Evolutionary conservation across 1,284 basidiomycete genomes (phyloP), one percentile per base, ranked within the genome.

Genomic region (Trichosporon inkin): DNA sequence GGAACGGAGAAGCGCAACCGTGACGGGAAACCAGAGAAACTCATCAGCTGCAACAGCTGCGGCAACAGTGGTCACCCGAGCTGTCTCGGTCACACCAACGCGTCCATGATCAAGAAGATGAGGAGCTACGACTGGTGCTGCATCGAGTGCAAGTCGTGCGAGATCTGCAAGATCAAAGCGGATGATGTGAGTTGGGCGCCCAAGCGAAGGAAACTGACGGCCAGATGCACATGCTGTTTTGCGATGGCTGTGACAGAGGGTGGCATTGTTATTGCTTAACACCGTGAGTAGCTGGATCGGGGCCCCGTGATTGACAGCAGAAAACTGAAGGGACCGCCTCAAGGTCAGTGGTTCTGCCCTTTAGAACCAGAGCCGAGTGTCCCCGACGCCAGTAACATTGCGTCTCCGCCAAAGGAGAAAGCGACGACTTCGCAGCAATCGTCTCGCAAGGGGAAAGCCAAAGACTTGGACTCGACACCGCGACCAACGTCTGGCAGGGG

Each of bases 201-300:
- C 13, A 6, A 17, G n/a, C n/a, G 44, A n/a, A 4, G 2, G 3
- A 2, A 10, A 34, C 40, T 62, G 56, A 61, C 53, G 5, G 41
- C 75, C 4, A 95, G 91, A 86, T 83, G 58, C 83, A 85, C 60
- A 87, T 98, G 69, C 79, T 98, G 64, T 90, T 98, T 69, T 99
- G 95, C 77, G 95, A 98, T 80, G 84, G 82, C 55, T 99, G 95
- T 75, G 95, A 99, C 81, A 83, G 92, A 81, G 92, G 91, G 37
- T 97, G 90, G 90, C 95, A 99, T 76, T 86, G 88, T 80, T 85
- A 89, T 69, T 97, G 94, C 77, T 82, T 97, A 53, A 73, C 82
- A 17, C 92, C 92, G 68, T 80, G 75, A 37, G 77, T 81, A 1
- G 10, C 2, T 3, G 6, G 6, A 10, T 10, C 11, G 28, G 20